phyloP scores from a whole-genome alignment of 108 stramenopile species.

The Cyclostephanos invisitatus region DNA sequence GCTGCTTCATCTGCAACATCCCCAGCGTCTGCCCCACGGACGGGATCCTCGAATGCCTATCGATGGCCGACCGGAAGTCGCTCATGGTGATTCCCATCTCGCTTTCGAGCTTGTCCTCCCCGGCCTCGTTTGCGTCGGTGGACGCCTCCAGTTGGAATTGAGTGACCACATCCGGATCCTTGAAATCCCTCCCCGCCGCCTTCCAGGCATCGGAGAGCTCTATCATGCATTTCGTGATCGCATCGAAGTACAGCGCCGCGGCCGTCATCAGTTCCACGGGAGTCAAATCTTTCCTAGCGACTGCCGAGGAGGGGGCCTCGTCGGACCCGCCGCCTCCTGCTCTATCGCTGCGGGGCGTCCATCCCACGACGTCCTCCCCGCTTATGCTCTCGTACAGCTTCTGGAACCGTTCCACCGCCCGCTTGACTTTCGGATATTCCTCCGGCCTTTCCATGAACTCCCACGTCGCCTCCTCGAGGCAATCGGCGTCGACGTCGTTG shows the following conservation, averaged over 20 bases:
- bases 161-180: constrained; percentile 64
- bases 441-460: constrained; percentile 73
- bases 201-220: constrained; percentile 62
- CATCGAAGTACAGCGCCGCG: constrained; percentile 79
- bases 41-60: constrained; percentile 72
- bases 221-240: constrained; percentile 72
- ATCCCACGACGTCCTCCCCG: constrained; percentile 73
- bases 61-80: constrained; percentile 77
- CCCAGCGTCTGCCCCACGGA: constrained; percentile 74
- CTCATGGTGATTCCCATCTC: constrained; percentile 57
- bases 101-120: constrained; percentile 68
- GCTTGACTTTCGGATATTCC: constrained; percentile 69
- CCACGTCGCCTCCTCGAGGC: constrained; percentile 89
- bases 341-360: constrained; percentile 53
- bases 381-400: constrained; percentile 85
- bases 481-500: constrained; percentile 85
- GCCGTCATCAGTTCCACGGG: constrained; percentile 69
- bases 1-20: constrained; percentile 90
- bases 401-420: constrained; percentile 84
- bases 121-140: constrained; percentile 73
- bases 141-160: constrained; percentile 81
- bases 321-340: neutral
- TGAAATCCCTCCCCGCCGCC: constrained; percentile 67
- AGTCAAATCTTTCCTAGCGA: constrained; percentile 51
- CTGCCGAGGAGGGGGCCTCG: constrained; percentile 9